Base-by-base conservation (phyloP, 2,329 filamentous ascomycete species). In the Fusarium setosum region DNA sequence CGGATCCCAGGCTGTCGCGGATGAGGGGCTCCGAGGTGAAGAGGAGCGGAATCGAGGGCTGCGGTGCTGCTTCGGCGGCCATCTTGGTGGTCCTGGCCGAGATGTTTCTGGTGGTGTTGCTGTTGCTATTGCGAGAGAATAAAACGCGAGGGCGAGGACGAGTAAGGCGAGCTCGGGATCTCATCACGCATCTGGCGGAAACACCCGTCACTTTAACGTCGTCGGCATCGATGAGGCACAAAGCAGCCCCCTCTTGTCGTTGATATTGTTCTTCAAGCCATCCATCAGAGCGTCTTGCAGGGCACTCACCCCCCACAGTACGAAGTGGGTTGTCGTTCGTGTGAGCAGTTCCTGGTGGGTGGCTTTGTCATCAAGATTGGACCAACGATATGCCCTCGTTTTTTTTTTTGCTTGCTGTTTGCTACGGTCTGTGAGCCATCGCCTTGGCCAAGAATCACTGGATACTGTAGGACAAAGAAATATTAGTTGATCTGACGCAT, bases 1-100 rank as follows among this genome's bases (percentile, higher is more conserved):
- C 81, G 5, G 94, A 96, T 47, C 80, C 75, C 49, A 94, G 82
- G 15, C 73, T 65, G 73, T 97, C 94, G 55, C 81, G 82, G 68
- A 97, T 86, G 17, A 83, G 82, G 12, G 92, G 90, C 37, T 79
- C 78, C 15, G 75, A 77, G 8, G 82, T 86, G 76, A 90, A 91
- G 56, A 91, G 77, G 44, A 81, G 79, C 17, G 88, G 87, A 26
- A 90, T 76, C 18, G 56, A 62, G 18, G 64, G 61, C 44, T 67
- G 51, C 54, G 49, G 24, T 32, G 42, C 59, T 48, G 52, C 50
- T 57, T 60, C 59, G 54, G 69, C 57, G 40, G 67, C 32, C 53
- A 58, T 56, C 44, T 32, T 59, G 35, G 29, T 63, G 49, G 40
- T 34, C 52, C 21, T 63, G 49, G 44, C 26, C 53, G 23, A 61